Percentiles rank a stretch among this genome's conserved stretches.
phyloP scores from a whole-genome alignment of 2,329 filamentous ascomycete genomes.

The Botrytis aclada region DNA sequence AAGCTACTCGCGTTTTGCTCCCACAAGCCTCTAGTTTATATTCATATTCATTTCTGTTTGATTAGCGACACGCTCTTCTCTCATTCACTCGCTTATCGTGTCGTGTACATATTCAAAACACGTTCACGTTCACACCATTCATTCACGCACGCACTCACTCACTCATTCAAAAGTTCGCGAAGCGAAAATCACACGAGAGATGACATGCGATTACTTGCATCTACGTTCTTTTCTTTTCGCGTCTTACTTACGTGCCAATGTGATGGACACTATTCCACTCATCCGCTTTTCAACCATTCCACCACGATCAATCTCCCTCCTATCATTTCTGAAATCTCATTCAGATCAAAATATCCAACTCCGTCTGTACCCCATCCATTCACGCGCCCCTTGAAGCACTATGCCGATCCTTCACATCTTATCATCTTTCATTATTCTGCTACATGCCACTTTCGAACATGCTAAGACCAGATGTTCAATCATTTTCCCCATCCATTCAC shows the following conservation, averaged over 20 bases:
- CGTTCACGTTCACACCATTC: too few species aligned
- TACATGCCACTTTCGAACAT: slow-evolving; percentile 1
- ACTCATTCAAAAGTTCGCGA: neutral
- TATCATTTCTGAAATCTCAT: neutral
- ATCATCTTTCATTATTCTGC: slow-evolving; percentile 3
- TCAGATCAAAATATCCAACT: neutral
- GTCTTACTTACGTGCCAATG: neutral
- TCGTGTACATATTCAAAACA: neutral
- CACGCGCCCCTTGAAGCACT: neutral
- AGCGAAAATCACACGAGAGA: neutral
- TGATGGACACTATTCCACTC: neutral
- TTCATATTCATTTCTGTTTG: neutral
- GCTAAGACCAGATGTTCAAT: neutral
- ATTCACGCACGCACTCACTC: neutral
- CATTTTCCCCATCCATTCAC: neutral
- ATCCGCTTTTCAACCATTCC: neutral
- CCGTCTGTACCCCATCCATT: neutral
- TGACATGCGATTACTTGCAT: neutral
- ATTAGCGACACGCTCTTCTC: neutral
- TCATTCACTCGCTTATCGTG: neutral
- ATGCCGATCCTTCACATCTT: neutral
- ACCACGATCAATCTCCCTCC: neutral
- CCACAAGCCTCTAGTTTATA: neutral
- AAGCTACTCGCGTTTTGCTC: neutral
- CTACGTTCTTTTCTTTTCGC: neutral